Conservation (phyloP, 2,329 filamentous ascomycete species). For the Zelopaecilomyces penicillatus region DNA sequence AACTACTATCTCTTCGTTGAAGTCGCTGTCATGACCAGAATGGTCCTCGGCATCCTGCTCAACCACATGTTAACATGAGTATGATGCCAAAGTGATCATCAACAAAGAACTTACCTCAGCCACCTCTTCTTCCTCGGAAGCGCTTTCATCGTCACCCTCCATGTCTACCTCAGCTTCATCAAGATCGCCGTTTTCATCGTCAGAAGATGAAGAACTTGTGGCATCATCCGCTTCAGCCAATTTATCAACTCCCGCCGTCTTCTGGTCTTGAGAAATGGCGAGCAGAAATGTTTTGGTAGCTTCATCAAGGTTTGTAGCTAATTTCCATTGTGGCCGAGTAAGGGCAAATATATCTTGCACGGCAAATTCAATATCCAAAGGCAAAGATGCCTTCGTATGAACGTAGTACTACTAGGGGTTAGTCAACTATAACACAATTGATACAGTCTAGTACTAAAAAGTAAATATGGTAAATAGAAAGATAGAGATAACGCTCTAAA, state of each 20-base stretch:
- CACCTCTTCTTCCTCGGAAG: constrained; percentile 53
- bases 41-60: constrained; percentile 39
- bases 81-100: constrained; percentile 33
- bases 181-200: constrained; percentile 65
- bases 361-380: constrained; percentile 96
- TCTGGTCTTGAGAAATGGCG: constrained; percentile 85
- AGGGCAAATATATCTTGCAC: constrained; percentile 84
- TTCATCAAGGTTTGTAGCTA: constrained; percentile 72
- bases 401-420: constrained; percentile 68
- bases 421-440: constrained; percentile 2
- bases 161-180: constrained; percentile 55
- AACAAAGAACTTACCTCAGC: constrained; percentile 36
- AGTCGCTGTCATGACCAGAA: constrained; percentile 51
- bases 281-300: constrained; percentile 76
- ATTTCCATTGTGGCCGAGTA: constrained; percentile 86
- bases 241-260: constrained; percentile 64
- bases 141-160: constrained; percentile 53
- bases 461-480: not conserved
- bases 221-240: constrained; percentile 62
- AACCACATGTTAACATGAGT: constrained; percentile 37
- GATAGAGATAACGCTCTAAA: not conserved
- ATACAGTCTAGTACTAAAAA: no score
- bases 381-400: constrained; percentile 76
- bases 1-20: constrained; percentile 82
- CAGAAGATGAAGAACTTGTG: constrained; percentile 61